A percentile compares a stretch with the other conserved stretches of the same genome.
Conservation (phyloP, 2,329 filamentous ascomycete genomes). For the Grosmannia clavigera region DNA sequence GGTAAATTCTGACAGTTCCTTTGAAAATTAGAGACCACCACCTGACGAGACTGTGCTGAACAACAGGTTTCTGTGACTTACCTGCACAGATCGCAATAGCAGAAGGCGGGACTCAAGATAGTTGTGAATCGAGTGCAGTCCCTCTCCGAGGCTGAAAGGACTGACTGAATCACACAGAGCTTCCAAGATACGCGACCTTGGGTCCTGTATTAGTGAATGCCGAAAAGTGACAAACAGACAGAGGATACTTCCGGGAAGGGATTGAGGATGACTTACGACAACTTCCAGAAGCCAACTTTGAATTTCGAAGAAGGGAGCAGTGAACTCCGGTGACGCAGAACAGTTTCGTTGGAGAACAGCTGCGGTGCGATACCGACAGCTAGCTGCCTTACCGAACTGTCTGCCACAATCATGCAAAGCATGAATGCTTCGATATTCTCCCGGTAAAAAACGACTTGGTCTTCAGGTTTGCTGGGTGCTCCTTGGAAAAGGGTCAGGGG, state of each 20-base stretch:
- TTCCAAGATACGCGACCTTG: conserved; percentile 31
- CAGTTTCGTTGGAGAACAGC: conserved; percentile 28
- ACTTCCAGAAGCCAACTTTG: conserved; percentile 36
- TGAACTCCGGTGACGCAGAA: conserved; percentile 23
- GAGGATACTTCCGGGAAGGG: neutral
- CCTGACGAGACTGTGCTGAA: neutral
- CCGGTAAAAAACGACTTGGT: conserved; percentile 27
- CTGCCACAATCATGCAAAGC: conserved; percentile 39
- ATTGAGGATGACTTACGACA: conserved; percentile 29
- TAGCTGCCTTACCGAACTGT: conserved; percentile 34
- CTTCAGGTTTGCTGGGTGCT: conserved; percentile 21
- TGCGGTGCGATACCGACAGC: conserved; percentile 34
- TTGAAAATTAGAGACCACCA: neutral
- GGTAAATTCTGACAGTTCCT: conserved; percentile 43
- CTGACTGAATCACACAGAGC: conserved; percentile 36
- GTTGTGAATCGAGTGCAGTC: conserved; percentile 36
- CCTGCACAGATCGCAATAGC: conserved; percentile 37
- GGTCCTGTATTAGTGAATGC: neutral
- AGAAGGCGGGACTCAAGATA: conserved; percentile 44
- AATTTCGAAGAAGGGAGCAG: conserved; percentile 25
- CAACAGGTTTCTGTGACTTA: conserved; percentile 17
- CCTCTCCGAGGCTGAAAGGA: conserved; percentile 28
- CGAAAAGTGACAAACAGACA: neutral
- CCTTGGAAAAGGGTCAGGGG: conserved; percentile 35
- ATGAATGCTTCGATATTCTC: conserved; percentile 39